phyloP scores from a whole-genome alignment of 768 basidiomycete species.

The Auriscalpium vulgare region DNA sequence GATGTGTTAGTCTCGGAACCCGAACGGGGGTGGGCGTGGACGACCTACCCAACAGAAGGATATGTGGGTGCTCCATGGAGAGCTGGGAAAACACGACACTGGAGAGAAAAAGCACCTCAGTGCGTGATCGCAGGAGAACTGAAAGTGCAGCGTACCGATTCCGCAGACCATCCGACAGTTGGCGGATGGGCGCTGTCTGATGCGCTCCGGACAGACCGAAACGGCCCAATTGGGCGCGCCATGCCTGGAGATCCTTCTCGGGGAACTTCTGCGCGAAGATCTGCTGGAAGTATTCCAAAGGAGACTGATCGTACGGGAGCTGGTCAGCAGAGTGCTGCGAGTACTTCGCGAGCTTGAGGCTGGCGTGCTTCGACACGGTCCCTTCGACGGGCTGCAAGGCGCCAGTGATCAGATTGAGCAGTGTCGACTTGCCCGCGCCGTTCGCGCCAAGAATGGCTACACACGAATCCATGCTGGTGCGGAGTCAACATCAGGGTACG shows the following conservation, averaged over 20 bases:
- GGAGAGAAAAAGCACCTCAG: constrained; percentile 7
- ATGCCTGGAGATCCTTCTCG: constrained; percentile 88
- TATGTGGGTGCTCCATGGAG: constrained; percentile 96
- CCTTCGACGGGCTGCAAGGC: constrained; percentile 74
- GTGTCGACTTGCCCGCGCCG: constrained; percentile 90
- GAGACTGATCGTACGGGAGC: constrained; percentile 85
- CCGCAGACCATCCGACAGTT: constrained; percentile 91
- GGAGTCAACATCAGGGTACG: constrained; percentile 2
- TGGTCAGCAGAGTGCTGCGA: constrained; percentile 98
- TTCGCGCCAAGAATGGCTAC: constrained; percentile 96
- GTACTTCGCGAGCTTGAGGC: constrained; percentile 95
- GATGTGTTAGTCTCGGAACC: not conserved
- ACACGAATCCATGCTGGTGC: constrained; percentile 80
- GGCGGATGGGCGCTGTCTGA: constrained; percentile 89
- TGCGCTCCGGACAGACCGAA: constrained; percentile 94
- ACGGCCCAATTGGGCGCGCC: constrained; percentile 90
- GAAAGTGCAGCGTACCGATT: constrained; percentile 57
- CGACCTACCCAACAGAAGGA: constrained; percentile 69
- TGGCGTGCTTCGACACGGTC: constrained; percentile 81
- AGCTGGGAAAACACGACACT: constrained; percentile 95
- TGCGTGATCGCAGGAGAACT: not conserved
- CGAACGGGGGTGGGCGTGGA: not conserved
- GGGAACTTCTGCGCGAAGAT: constrained; percentile 80
- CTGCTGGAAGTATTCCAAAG: constrained; percentile 89
- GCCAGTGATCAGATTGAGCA: constrained; percentile 85